These are phyloP conservation scores for Diaporthe vaccinii DNA, from an alignment of 2,329 filamentous ascomycete species.

Conservation along the genomic window DNA sequence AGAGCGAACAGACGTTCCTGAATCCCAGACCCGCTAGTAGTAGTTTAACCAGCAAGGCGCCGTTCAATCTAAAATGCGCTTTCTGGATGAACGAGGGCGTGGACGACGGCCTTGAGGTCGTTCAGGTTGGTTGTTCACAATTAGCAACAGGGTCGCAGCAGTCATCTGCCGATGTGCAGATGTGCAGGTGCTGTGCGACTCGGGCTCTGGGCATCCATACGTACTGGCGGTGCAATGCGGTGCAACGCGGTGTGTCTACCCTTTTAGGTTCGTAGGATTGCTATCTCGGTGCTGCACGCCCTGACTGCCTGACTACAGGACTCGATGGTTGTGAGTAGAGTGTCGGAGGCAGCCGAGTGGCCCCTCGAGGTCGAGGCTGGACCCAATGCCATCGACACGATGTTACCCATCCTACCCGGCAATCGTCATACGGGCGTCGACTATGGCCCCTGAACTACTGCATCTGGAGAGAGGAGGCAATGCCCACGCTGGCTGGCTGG, in stretches of 20 bases:
- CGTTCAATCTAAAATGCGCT: background rate
- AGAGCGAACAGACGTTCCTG: conserved; percentile 10
- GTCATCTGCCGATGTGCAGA: background rate
- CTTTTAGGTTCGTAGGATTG: background rate
- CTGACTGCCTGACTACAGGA: background rate
- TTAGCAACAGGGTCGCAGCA: background rate
- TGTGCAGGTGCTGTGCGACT: conserved; percentile 4
- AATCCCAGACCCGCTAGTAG: background rate
- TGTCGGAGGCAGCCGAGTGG: conserved; percentile 24
- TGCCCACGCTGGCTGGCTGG: background rate
- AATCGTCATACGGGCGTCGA: background rate
- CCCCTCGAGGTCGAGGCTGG: background rate
- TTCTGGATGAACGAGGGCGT: background rate
- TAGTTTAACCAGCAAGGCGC: background rate
- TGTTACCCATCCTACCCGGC: conserved; percentile 2
- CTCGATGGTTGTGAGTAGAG: background rate
- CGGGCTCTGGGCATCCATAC: background rate
- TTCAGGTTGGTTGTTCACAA: background rate
- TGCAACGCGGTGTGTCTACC: background rate
- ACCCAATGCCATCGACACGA: background rate
- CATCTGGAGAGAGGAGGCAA: background rate
- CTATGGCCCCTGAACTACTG: background rate
- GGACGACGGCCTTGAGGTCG: background rate
- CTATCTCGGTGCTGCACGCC: background rate
- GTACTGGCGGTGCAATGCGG: background rate